phyloP scores from a whole-genome alignment of 352 stramenopile species.

The Paralagenidium karlingii region DNA sequence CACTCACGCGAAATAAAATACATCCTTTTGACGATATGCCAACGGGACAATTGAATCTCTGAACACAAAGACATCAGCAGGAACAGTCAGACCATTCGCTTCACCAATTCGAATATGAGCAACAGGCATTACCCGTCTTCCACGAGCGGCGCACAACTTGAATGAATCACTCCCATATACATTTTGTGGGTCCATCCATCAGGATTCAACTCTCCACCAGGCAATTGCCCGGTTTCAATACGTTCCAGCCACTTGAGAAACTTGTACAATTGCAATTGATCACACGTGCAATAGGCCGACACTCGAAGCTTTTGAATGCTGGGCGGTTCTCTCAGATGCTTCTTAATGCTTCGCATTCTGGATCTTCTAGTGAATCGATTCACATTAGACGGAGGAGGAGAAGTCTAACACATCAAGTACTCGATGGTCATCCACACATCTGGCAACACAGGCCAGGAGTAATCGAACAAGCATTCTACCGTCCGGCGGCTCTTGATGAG shows the following conservation, averaged over 20 bases:
- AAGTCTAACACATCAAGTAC: too few relatives aligned
- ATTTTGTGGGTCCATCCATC: slow-evolving; percentile 77
- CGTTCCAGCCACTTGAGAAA: slow-evolving; percentile 79
- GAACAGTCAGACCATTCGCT: background rate
- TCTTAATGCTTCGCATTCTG: slow-evolving; percentile 77
- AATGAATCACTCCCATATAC: slow-evolving; percentile 81
- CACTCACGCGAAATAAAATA: slow-evolving; percentile 76
- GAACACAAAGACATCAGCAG: background rate
- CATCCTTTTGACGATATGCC: slow-evolving; percentile 58
- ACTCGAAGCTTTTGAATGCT: slow-evolving; percentile 70
- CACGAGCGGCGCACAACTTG: slow-evolving; percentile 29
- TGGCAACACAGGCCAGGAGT: background rate
- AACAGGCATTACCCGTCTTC: slow-evolving; percentile 27
- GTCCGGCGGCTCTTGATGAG: slow-evolving; percentile 19
- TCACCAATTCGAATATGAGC: background rate
- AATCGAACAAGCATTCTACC: slow-evolving; percentile 4
- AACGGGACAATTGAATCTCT: slow-evolving; percentile 1
- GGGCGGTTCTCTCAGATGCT: slow-evolving; percentile 50
- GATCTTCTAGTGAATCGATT: slow-evolving; percentile 69
- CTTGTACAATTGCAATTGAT: slow-evolving; percentile 78
- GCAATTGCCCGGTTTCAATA: slow-evolving; percentile 61
- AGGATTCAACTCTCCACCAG: slow-evolving; percentile 58
- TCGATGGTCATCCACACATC: slow-evolving; percentile 12
- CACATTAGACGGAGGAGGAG: slow-evolving; percentile 24
- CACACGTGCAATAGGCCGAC: slow-evolving; percentile 76